Percentiles rank a stretch among this genome's conserved stretches.
These are phyloP conservation scores for Ophiosphaerella korrae DNA, from an alignment of 2,329 filamentous ascomycete species.

Conservation along the genomic window DNA sequence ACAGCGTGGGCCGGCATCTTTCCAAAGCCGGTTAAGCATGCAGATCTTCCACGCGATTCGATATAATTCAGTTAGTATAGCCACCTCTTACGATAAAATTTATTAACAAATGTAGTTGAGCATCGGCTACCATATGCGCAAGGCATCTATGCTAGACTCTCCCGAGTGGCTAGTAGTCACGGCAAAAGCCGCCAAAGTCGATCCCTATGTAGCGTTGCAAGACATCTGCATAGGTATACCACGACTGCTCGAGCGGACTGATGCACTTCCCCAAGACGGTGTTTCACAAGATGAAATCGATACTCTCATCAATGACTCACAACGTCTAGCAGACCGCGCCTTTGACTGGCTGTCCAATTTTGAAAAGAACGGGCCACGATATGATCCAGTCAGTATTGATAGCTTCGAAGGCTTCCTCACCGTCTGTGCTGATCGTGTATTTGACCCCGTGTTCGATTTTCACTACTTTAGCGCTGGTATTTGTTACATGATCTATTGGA, in stretches of 20 bases:
- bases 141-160: constrained; percentile 41
- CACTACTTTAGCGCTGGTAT: constrained; percentile 39
- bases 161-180: constrained; percentile 43
- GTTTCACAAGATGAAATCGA: constrained; percentile 23
- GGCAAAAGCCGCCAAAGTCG: constrained; percentile 33
- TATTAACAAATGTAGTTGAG: constrained; percentile 31
- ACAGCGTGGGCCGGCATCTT: constrained; percentile 39
- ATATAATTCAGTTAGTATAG: constrained; percentile 38
- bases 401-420: constrained; percentile 34
- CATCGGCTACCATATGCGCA: constrained; percentile 43
- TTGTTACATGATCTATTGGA: constrained; percentile 45
- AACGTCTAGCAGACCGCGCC: constrained; percentile 28
- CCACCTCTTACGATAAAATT: neutral
- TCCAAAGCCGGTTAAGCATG: constrained; percentile 35
- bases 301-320: constrained; percentile 32
- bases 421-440: constrained; percentile 32
- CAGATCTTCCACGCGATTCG: constrained; percentile 44
- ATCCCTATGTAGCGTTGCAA: constrained; percentile 41
- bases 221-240: constrained; percentile 43
- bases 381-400: constrained; percentile 29
- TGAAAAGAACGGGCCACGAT: constrained; percentile 36
- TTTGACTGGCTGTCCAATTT: constrained; percentile 40
- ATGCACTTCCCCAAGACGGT: constrained; percentile 18
- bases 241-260: constrained; percentile 41
- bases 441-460: constrained; percentile 39